Evolutionary conservation across 345 rosid species (phyloP).

Genomic region (Sisymbrium irio): DNA sequence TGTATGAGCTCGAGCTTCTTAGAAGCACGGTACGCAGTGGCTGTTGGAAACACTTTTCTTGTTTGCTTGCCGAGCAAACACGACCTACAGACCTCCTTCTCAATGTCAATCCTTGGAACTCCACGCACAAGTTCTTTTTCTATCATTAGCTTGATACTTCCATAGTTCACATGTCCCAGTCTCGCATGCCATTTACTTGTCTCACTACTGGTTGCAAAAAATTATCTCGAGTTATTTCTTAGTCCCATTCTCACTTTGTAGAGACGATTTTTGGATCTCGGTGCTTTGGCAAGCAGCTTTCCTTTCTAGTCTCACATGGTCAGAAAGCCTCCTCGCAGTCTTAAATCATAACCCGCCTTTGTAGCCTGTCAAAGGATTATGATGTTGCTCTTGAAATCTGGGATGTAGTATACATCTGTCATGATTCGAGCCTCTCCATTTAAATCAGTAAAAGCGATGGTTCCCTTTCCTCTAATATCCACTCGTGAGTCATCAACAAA

Average conservation of each 20-base stretch:
- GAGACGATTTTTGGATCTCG: neutral
- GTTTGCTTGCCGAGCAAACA: neutral
- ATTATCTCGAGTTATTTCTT: rapidly evolving
- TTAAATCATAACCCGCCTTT: neutral
- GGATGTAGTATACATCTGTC: neutral
- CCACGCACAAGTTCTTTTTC: rapidly evolving
- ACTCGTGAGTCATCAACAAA: neutral
- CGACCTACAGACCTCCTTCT: neutral
- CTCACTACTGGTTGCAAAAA: rapidly evolving
- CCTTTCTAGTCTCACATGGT: neutral
- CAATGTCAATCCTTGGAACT: rapidly evolving
- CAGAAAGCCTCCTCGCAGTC: neutral
- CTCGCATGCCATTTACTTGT: neutral
- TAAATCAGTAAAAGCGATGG: too few species aligned
- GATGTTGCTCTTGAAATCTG: neutral
- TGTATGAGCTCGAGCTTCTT: neutral
- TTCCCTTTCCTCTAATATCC: neutral
- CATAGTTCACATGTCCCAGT: neutral
- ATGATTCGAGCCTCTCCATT: neutral
- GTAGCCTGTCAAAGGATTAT: neutral
- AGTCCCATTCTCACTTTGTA: neutral
- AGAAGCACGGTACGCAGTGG: neutral
- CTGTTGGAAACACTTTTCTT: neutral
- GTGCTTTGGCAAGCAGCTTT: neutral
- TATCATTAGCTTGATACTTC: neutral